A percentile compares a stretch with the other conserved stretches of the same genome.
Evolutionary conservation across 1,284 basidiomycete species (phyloP).

Genomic region (Cryptococcus sp.): DNA sequence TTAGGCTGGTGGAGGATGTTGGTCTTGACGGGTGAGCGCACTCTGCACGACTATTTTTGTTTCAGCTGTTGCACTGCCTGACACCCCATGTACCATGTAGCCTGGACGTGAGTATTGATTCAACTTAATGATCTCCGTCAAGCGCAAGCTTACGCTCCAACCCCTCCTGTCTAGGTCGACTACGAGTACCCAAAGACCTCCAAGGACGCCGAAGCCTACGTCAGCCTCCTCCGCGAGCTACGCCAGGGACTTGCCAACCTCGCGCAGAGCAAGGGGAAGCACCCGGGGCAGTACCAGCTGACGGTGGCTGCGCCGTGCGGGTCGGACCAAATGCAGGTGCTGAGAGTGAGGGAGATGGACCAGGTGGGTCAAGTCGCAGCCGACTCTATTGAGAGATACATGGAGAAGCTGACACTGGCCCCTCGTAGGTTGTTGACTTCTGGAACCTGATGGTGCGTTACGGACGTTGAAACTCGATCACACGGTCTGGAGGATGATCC

Average conservation of each 20-base stretch:
- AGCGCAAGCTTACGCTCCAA: conserved; percentile 53
- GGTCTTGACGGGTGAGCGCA: conserved; percentile 75
- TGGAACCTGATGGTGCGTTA: conserved; percentile 84
- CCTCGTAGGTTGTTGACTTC: conserved; percentile 57
- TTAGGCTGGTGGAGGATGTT: conserved; percentile 75
- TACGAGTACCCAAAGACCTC: conserved; percentile 55
- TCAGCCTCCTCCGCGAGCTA: conserved; percentile 51
- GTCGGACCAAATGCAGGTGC: conserved; percentile 61
- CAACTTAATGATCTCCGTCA: conserved; percentile 15
- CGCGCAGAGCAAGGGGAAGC: conserved; percentile 35
- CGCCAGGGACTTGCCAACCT: conserved; percentile 51
- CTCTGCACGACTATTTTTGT: too few relatives aligned
- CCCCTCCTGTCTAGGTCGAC: conserved; percentile 40
- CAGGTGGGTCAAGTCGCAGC: conserved; percentile 25
- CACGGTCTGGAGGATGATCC: background rate
- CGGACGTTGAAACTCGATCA: background rate
- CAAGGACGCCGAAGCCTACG: conserved; percentile 52
- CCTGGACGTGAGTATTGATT: conserved; percentile 61
- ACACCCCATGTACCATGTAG: conserved; percentile 13
- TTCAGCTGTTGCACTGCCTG: too few relatives aligned
- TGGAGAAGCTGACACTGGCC: conserved; percentile 1
- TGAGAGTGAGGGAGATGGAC: conserved; percentile 71
- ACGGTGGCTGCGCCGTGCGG: conserved; percentile 80
- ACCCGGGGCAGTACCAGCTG: conserved; percentile 49
- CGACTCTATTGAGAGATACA: background rate